A percentile compares a stretch with the other conserved stretches of the same genome.
phyloP scores from a whole-genome alignment of 108 stramenopile genomes.

The Heterococcus sp. region DNA sequence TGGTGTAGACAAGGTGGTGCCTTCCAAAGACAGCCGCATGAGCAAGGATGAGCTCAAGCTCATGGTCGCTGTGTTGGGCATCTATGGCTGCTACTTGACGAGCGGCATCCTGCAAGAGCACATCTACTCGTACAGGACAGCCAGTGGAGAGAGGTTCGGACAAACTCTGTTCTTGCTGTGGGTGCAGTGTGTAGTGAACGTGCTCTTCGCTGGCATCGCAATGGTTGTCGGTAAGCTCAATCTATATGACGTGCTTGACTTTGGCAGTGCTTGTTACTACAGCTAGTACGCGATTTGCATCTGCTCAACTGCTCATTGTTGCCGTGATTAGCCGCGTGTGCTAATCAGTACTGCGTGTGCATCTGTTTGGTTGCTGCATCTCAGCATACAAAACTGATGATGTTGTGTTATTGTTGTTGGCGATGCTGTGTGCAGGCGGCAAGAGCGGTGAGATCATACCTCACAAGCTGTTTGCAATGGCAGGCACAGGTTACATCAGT shows the following conservation, averaged over 20 bases:
- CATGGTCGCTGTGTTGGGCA: constrained; percentile 64
- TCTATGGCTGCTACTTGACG: constrained; percentile 88
- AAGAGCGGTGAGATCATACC: constrained; percentile 10
- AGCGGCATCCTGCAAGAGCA: constrained; percentile 93
- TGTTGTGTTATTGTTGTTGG: no score
- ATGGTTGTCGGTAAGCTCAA: constrained; percentile 7
- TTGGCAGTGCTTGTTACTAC: no score
- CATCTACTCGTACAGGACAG: constrained; percentile 33
- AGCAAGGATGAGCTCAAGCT: constrained; percentile 32
- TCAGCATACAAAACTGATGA: no score
- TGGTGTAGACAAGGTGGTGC: neutral
- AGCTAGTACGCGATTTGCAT: no score
- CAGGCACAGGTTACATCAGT: constrained; percentile 43
- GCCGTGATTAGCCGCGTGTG: no score
- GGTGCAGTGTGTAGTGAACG: constrained; percentile 59
- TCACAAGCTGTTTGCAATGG: constrained; percentile 7
- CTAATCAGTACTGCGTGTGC: no score
- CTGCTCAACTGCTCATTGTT: no score
- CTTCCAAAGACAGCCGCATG: no score
- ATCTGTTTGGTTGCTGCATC: no score
- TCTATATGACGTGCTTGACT: no score
- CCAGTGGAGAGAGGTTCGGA: constrained; percentile 15
- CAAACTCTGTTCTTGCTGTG: constrained; percentile 50
- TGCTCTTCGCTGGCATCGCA: constrained; percentile 33
- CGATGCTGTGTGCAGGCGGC: no score